Base-by-base conservation (phyloP, 441 rosid species). In the Dalechampia spathulata region DNA sequence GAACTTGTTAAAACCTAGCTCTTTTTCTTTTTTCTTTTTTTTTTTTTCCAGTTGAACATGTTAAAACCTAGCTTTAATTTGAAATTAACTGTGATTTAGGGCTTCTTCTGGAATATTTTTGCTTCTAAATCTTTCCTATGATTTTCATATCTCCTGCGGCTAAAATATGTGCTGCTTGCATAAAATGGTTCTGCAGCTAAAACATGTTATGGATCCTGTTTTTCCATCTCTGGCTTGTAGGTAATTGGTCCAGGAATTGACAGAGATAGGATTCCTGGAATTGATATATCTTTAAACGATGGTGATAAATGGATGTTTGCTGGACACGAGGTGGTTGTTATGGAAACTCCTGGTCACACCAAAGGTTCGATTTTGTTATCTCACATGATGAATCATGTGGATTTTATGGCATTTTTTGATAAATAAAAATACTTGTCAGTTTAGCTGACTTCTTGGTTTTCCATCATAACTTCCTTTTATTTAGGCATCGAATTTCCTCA, bases 241-340 rank as follows among this genome's bases (percentile, higher is more conserved):
- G 95, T 93, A 67, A 93, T 93, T 76, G 97, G 99, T 67, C 79
- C 99, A 46, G 80, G 64, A 52, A 57, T 58, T 41, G 97, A 93
- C 75, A 81, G 63, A 67, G 93, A 79, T 49, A 80, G 88, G 51
- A 90, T 85, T 72, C 96, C 99, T 39, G 96, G 93, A 43, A 85
- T 93, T 70, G 99, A 93, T 66, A 90, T 93, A 52, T 78, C 54
- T 70, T 76, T 93, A 61, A 85, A 80, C 50, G 95, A 85, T 80
- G 85, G 86, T 53, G 99, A 90, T 58, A 90, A 75, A 55, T 93
- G 99, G 99, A 93, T 90, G 97, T 93, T 93, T 72, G 99, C 93
- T 30, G 97, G 91, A 60, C 99, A 93, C 69, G 97, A 90, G 70
- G 95, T 77, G 67, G 76, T 71, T 40, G 67, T 93, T 52, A 76